These are phyloP conservation scores for Lycium ferocissimum DNA, from an alignment of 257 asterid genomes.

Conservation along the genomic window DNA sequence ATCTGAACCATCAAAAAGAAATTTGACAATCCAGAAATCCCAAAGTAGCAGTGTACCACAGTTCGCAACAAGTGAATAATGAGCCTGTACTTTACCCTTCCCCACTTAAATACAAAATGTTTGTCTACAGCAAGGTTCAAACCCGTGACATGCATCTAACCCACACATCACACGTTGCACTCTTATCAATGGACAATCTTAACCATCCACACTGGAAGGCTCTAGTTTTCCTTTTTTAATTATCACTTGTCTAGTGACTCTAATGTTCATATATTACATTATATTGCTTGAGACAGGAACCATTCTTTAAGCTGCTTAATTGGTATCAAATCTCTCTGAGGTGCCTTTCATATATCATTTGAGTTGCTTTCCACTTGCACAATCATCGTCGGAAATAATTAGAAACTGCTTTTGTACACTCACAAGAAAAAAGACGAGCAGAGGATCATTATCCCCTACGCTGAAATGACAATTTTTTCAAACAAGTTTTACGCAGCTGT, in stretches of 20 bases:
- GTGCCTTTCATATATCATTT: neutral
- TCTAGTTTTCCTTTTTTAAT: neutral
- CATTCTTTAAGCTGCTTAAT: constrained; percentile 11
- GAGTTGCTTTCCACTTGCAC: neutral
- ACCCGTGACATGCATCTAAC: neutral
- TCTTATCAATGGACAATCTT: neutral
- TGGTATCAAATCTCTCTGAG: neutral
- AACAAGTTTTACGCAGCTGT: neutral
- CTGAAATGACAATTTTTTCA: neutral
- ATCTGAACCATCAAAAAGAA: neutral
- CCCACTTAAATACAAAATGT: neutral
- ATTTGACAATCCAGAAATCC: neutral
- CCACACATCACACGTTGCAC: neutral
- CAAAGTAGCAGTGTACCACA: neutral
- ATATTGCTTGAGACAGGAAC: neutral
- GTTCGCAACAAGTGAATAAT: neutral
- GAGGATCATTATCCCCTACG: constrained; percentile 15
- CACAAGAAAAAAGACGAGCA: neutral
- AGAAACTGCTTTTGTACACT: neutral
- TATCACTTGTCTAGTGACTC: neutral
- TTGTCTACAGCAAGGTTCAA: neutral
- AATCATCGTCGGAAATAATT: neutral
- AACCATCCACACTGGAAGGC: neutral
- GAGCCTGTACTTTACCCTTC: neutral
- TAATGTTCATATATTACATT: neutral